phyloP scores from a whole-genome alignment of 2,329 filamentous ascomycete genomes.

The Aureobasidium subglaciale region DNA sequence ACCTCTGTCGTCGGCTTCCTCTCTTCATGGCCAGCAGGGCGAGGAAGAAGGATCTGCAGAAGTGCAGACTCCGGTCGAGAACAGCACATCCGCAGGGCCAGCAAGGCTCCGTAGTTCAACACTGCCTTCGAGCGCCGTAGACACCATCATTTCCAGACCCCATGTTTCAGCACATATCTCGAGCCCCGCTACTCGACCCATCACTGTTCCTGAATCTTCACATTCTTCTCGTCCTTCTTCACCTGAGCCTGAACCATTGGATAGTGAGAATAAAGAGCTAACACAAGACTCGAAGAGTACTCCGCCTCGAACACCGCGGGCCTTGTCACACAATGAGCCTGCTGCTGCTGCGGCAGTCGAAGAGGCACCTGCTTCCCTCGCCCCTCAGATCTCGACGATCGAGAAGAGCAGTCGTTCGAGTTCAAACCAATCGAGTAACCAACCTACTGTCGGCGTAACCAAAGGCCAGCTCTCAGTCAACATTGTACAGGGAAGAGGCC shows the following conservation, averaged over 20 bases:
- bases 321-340: slow-evolving; percentile 53
- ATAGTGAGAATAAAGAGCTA: slow-evolving; percentile 64
- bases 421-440: slow-evolving; percentile 25
- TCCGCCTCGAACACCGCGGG: slow-evolving; percentile 80
- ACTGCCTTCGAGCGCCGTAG: slow-evolving; percentile 47
- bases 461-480: slow-evolving; percentile 87
- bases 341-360: slow-evolving; percentile 22
- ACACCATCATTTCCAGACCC: slow-evolving; percentile 56
- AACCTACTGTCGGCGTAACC: slow-evolving; percentile 57
- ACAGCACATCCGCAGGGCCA: slow-evolving; percentile 22
- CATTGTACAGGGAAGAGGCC: slow-evolving; percentile 75
- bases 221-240: slow-evolving; percentile 41
- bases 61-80: not conserved
- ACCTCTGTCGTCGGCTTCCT: slow-evolving; percentile 35
- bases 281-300: slow-evolving; percentile 85
- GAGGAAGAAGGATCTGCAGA: slow-evolving; percentile 20
- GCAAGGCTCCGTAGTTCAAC: slow-evolving; percentile 31
- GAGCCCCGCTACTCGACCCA: slow-evolving; percentile 53
- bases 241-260: slow-evolving; percentile 44
- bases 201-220: slow-evolving; percentile 34
- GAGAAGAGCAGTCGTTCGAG: slow-evolving; percentile 28
- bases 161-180: slow-evolving; percentile 64
- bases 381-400: slow-evolving; percentile 40
- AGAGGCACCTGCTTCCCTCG: slow-evolving; percentile 24
- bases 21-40: slow-evolving; percentile 26